Evolutionary conservation across 805 yeast species (phyloP).

Genomic region (Kuraishia piskuri): DNA sequence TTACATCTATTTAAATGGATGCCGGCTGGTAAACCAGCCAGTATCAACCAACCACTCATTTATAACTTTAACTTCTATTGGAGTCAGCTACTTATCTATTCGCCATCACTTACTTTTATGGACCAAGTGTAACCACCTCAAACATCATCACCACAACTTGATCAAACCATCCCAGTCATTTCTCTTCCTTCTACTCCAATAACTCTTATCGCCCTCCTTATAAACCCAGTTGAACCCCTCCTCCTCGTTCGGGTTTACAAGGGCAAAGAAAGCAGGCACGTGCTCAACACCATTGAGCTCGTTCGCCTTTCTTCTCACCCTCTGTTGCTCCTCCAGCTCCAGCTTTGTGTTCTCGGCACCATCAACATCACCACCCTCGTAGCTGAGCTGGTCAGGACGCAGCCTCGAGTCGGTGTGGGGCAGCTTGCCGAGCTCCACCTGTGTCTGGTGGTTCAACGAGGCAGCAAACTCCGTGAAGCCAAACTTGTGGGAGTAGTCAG

Average conservation of each 20-base stretch:
- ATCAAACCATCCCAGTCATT: slow-evolving; percentile 52
- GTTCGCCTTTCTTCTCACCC: slow-evolving; percentile 58
- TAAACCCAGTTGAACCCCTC: slow-evolving; percentile 41
- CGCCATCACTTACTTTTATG: too few species aligned
- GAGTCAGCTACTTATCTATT: too few species aligned
- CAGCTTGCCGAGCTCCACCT: slow-evolving; percentile 50
- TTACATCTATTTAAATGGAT: too few species aligned
- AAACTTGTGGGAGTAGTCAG: slow-evolving; percentile 52
- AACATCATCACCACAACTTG: slow-evolving; percentile 42
- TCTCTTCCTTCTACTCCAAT: slow-evolving; percentile 71
- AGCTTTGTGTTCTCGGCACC: slow-evolving; percentile 66
- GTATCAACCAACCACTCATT: too few species aligned
- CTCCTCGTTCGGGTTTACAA: slow-evolving; percentile 24
- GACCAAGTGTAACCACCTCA: too few species aligned
- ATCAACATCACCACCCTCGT: slow-evolving; percentile 62
- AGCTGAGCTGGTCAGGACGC: slow-evolving; percentile 75
- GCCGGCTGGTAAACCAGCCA: too few species aligned
- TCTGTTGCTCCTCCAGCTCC: slow-evolving; percentile 69
- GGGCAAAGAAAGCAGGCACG: slow-evolving; percentile 56
- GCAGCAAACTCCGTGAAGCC: slow-evolving; percentile 86
- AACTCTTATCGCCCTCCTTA: slow-evolving; percentile 50
- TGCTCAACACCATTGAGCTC: slow-evolving; percentile 37
- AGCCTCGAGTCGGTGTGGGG: slow-evolving; percentile 87
- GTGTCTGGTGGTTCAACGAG: slow-evolving; percentile 70
- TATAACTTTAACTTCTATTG: too few species aligned